These are phyloP conservation scores for Alternaria gaisen DNA, from an alignment of 2,329 filamentous ascomycete genomes.

Conservation along the genomic window DNA sequence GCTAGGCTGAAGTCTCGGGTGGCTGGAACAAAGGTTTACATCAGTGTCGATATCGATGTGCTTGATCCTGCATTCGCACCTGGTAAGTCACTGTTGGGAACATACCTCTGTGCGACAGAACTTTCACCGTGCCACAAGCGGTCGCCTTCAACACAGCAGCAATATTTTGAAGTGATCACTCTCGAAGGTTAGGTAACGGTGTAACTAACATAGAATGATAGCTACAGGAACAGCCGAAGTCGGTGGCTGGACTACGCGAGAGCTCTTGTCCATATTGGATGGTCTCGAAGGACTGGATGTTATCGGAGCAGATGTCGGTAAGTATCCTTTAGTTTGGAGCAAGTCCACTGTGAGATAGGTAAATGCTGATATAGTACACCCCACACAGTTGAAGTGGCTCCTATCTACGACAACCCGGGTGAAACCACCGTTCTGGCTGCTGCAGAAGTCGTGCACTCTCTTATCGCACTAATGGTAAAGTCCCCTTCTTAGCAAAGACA, in stretches of 20 bases:
- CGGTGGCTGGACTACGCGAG: conserved; percentile 69
- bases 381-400: conserved; percentile 65
- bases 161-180: not conserved
- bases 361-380: conserved; percentile 8
- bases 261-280: conserved; percentile 66
- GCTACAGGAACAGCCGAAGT: conserved; percentile 69
- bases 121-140: not conserved
- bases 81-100: conserved; percentile 47
- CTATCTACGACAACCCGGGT: conserved; percentile 68
- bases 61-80: conserved; percentile 65
- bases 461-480: conserved; percentile 60
- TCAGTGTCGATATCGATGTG: conserved; percentile 66
- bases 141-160: not conserved
- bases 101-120: not conserved
- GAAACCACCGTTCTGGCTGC: conserved; percentile 66
- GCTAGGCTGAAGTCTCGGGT: conserved; percentile 61
- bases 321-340: conserved; percentile 19
- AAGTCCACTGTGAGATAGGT: not conserved
- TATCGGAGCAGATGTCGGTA: conserved; percentile 66
- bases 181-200: not conserved
- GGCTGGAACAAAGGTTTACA: conserved; percentile 62
- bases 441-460: conserved; percentile 62
- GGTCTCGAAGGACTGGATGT: conserved; percentile 66
- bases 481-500: conserved; percentile 42
- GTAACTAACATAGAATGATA: conserved; percentile 15